Percentiles rank a stretch among this genome's conserved stretches.
phyloP scores from a whole-genome alignment of 805 yeast genomes.

The Maudiozyma pseudohumilis region DNA sequence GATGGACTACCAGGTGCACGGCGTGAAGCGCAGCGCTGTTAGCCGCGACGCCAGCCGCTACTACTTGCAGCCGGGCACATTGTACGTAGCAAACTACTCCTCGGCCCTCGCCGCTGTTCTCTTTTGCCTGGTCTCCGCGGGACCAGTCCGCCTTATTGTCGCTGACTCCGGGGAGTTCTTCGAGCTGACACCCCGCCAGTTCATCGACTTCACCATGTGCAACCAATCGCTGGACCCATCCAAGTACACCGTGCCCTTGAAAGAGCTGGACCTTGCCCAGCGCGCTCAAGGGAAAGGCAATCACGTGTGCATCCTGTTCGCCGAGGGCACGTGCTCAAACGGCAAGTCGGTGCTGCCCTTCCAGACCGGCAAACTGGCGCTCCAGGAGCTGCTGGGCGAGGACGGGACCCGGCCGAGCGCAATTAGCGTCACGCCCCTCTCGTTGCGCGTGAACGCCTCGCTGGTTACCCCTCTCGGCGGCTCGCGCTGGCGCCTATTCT shows the following conservation, averaged over 20 bases:
- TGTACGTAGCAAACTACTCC: slow-evolving; percentile 40
- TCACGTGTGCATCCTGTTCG: slow-evolving; percentile 40
- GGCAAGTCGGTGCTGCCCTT: slow-evolving; percentile 67
- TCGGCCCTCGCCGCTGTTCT: slow-evolving; percentile 39
- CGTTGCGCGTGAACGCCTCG: slow-evolving; percentile 24
- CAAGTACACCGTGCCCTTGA: neutral
- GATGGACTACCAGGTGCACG: slow-evolving; percentile 33
- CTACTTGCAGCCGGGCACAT: slow-evolving; percentile 32
- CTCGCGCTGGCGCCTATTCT: neutral
- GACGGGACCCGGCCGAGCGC: too few relatives aligned
- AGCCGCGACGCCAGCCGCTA: slow-evolving; percentile 7
- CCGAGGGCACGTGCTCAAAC: slow-evolving; percentile 82
- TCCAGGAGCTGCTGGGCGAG: slow-evolving; percentile 11
- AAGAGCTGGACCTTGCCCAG: neutral
- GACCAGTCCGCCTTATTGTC: slow-evolving; percentile 18
- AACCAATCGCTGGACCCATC: slow-evolving; percentile 17
- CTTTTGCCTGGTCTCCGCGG: slow-evolving; percentile 21
- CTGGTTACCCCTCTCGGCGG: slow-evolving; percentile 28
- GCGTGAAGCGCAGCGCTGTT: slow-evolving; percentile 32
- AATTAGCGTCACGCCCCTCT: slow-evolving; percentile 10
- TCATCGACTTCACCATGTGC: slow-evolving; percentile 14
- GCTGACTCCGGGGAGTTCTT: slow-evolving; percentile 8
- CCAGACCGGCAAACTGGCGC: slow-evolving; percentile 19
- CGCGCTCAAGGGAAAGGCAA: neutral
- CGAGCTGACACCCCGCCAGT: slow-evolving; percentile 11